Evolutionary conservation across 2,329 filamentous ascomycete genomes (phyloP).

Genomic region (Lojkania enalia): DNA sequence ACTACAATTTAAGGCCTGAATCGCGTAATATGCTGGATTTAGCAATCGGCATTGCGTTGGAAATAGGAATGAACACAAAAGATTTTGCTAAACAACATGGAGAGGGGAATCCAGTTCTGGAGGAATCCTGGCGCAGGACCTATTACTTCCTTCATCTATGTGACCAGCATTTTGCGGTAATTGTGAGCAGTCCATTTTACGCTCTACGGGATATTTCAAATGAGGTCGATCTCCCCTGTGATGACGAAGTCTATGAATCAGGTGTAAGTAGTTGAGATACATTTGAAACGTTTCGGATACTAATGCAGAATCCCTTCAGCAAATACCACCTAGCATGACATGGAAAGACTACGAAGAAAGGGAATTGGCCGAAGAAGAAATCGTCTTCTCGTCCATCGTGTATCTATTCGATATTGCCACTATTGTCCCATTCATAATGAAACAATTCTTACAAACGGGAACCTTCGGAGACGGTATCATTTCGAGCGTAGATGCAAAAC

Average conservation of each 20-base stretch:
- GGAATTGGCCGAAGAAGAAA: constrained; percentile 70
- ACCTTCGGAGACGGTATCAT: constrained; percentile 56
- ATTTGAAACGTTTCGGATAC: neutral
- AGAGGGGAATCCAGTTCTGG: constrained; percentile 65
- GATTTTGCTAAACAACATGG: constrained; percentile 68
- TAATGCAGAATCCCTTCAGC: constrained; percentile 14
- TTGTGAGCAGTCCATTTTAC: constrained; percentile 72
- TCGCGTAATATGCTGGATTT: constrained; percentile 66
- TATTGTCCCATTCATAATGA: constrained; percentile 70
- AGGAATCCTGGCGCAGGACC: constrained; percentile 83
- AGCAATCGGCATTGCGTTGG: constrained; percentile 70
- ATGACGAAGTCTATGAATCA: constrained; percentile 68
- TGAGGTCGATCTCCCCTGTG: constrained; percentile 75
- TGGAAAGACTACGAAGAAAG: constrained; percentile 75
- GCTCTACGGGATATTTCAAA: constrained; percentile 64
- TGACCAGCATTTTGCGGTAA: constrained; percentile 79
- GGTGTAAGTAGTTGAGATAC: constrained; percentile 27
- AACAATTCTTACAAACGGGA: constrained; percentile 32
- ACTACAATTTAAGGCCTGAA: constrained; percentile 71
- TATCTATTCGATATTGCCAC: constrained; percentile 78
- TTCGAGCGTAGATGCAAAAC: constrained; percentile 66
- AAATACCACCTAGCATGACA: constrained; percentile 46
- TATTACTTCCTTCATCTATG: constrained; percentile 82
- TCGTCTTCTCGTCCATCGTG: constrained; percentile 77
- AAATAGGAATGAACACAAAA: constrained; percentile 76